Evolutionary conservation across 306 rosid species (phyloP).

Genomic region (Quercus glauca): DNA sequence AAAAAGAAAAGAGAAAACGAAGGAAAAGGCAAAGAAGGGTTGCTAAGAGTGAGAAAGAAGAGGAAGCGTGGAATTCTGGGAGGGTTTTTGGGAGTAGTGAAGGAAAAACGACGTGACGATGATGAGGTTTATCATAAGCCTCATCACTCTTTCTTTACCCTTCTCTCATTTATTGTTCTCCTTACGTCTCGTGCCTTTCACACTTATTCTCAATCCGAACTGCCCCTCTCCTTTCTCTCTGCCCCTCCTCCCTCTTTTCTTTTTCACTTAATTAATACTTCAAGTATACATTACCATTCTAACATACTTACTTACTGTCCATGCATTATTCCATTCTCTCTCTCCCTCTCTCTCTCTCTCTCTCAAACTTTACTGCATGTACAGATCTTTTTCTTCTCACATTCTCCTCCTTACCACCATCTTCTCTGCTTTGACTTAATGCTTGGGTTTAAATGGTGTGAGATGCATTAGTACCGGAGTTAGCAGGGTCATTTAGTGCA

Average conservation of each 20-base stretch:
- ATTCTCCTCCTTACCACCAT: background rate
- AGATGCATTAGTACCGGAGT: no score
- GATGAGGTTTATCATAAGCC: conserved; percentile 90
- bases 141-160: conserved; percentile 46
- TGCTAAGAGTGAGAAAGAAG: background rate
- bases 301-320: conserved; percentile 12
- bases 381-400: conserved; percentile 7
- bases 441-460: no score
- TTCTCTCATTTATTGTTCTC: conserved; percentile 47
- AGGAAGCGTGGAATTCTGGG: conserved; percentile 89
- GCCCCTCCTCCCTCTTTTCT: conserved; percentile 33
- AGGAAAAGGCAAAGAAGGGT: background rate
- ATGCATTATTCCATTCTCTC: conserved; percentile 11
- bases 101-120: conserved; percentile 96
- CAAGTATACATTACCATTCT: background rate
- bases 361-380: background rate
- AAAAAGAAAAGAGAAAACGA: background rate
- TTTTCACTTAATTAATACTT: conserved; percentile 19
- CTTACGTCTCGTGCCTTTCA: conserved; percentile 76
- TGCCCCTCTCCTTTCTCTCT: conserved; percentile 55
- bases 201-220: conserved; percentile 89
- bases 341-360: conserved; percentile 17
- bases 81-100: conserved; percentile 80
- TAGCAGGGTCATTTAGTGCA: no score
- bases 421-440: no score